Evolutionary conservation across 352 stramenopile genomes (phyloP).

Genomic region (Pythium angustatum): DNA sequence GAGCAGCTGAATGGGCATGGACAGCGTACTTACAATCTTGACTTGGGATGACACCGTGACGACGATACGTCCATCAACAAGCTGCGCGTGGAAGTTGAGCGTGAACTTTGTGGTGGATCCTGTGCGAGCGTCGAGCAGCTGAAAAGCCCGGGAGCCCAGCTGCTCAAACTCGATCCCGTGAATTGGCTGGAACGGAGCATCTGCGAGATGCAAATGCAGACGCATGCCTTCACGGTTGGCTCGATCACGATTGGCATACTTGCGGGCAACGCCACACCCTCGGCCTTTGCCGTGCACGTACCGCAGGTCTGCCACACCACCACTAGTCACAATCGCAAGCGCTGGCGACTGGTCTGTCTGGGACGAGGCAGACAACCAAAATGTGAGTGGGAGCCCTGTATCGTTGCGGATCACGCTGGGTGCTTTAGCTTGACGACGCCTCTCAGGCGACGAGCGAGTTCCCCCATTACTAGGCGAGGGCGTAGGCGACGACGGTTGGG

Average conservation of each 20-base stretch:
- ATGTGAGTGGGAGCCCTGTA: conserved; percentile 63
- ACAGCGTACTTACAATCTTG: conserved; percentile 68
- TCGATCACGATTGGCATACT: conserved; percentile 64
- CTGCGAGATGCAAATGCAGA: conserved; percentile 61
- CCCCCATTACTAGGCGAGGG: background rate
- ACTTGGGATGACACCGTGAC: conserved; percentile 79
- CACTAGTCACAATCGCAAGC: conserved; percentile 39
- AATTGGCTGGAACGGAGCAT: conserved; percentile 67
- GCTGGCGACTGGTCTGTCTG: conserved; percentile 28
- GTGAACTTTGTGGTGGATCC: conserved; percentile 56
- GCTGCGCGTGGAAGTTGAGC: conserved; percentile 62
- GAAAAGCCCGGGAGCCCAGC: conserved; percentile 62
- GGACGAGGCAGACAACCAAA: conserved; percentile 63
- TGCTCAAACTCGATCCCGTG: conserved; percentile 84
- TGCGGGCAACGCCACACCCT: conserved; percentile 67
- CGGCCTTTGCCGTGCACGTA: conserved; percentile 63
- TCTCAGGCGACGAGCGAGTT: background rate
- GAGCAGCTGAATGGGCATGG: conserved; percentile 72
- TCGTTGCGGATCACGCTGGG: conserved; percentile 82
- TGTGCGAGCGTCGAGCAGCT: conserved; percentile 47
- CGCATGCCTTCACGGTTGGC: conserved; percentile 45
- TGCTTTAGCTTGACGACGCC: conserved; percentile 32
- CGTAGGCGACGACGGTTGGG: background rate
- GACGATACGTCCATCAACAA: conserved; percentile 80
- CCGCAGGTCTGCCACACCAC: conserved; percentile 56